Evolutionary conservation across 257 asterid genomes (phyloP).

Genomic region (Mitragyna speciosa): DNA sequence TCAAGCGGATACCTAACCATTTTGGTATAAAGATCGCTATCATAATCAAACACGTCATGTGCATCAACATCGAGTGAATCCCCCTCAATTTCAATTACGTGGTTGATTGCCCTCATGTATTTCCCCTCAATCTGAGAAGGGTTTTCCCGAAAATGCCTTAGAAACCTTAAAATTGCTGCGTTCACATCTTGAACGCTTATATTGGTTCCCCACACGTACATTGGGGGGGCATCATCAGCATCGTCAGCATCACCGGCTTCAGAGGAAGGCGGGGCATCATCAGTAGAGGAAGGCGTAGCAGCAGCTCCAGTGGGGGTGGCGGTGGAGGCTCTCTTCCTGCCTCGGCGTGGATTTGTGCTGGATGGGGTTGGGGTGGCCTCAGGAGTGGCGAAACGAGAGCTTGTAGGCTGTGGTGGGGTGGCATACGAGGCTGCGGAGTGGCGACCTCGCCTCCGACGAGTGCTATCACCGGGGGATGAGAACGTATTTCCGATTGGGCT

Average conservation of each 20-base stretch:
- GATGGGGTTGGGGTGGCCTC: slow-evolving; percentile 74
- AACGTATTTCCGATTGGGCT: slow-evolving; percentile 86
- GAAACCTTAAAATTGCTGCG: slow-evolving; percentile 74
- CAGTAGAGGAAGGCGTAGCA: slow-evolving; percentile 67
- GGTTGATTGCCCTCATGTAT: slow-evolving; percentile 66
- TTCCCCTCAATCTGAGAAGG: slow-evolving; percentile 70
- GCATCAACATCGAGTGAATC: slow-evolving; percentile 97
- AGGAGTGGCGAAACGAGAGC: slow-evolving; percentile 59
- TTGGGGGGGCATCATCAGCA: slow-evolving; percentile 62
- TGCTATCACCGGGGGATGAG: slow-evolving; percentile 62
- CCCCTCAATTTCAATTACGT: slow-evolving; percentile 87
- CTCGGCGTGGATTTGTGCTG: slow-evolving; percentile 44
- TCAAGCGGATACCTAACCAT: slow-evolving; percentile 95
- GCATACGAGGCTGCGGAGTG: slow-evolving; percentile 45
- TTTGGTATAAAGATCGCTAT: slow-evolving; percentile 72
- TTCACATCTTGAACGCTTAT: slow-evolving; percentile 89
- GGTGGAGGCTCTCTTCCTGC: slow-evolving; percentile 45
- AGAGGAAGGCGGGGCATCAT: slow-evolving; percentile 65
- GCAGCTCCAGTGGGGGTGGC: slow-evolving; percentile 46
- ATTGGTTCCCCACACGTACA: slow-evolving; percentile 97
- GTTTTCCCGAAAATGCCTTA: slow-evolving; percentile 78
- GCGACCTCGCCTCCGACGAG: slow-evolving; percentile 67
- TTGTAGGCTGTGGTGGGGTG: slow-evolving; percentile 61
- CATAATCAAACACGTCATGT: slow-evolving; percentile 70
- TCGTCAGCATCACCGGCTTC: slow-evolving; percentile 73